These are phyloP conservation scores for Polyporus arcularius DNA, from an alignment of 768 basidiomycete species.

Conservation along the genomic window DNA sequence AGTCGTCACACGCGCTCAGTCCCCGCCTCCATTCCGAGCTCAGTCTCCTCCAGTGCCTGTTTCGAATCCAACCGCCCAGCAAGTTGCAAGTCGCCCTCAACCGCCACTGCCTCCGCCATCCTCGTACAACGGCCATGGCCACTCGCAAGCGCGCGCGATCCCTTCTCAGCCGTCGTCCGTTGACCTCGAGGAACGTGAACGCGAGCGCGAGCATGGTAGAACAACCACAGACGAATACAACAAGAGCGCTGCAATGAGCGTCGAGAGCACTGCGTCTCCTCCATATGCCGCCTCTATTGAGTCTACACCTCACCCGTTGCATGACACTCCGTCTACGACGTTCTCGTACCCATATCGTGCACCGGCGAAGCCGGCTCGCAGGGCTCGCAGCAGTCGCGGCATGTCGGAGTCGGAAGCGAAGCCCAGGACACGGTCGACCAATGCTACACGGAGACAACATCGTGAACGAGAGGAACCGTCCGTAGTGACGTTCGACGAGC, in stretches of 20 bases:
- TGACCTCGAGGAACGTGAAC: constrained; percentile 11
- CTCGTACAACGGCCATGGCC: constrained; percentile 7
- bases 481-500: constrained; percentile 39
- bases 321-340: constrained; percentile 20
- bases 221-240: not conserved
- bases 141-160: constrained; percentile 1
- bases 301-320: constrained; percentile 19
- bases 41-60: constrained; percentile 10
- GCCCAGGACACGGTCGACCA: not conserved
- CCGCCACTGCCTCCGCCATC: constrained; percentile 8
- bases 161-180: constrained; percentile 4
- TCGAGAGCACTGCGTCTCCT: constrained; percentile 3
- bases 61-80: not conserved
- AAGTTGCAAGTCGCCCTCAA: not conserved
- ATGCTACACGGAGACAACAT: constrained; percentile 1
- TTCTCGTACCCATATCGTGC: constrained; percentile 18
- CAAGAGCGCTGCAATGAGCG: constrained; percentile 4
- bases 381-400: not conserved
- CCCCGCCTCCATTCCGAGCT: constrained; percentile 16
- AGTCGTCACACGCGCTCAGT: constrained; percentile 14
- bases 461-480: not conserved
- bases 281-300: constrained; percentile 19
- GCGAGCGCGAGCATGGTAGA: not conserved
- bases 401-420: constrained; percentile 1
- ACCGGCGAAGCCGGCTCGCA: not conserved